Evolutionary conservation across 2,329 filamentous ascomycete species (phyloP).

Genomic region (Ascochyta rabiei): DNA sequence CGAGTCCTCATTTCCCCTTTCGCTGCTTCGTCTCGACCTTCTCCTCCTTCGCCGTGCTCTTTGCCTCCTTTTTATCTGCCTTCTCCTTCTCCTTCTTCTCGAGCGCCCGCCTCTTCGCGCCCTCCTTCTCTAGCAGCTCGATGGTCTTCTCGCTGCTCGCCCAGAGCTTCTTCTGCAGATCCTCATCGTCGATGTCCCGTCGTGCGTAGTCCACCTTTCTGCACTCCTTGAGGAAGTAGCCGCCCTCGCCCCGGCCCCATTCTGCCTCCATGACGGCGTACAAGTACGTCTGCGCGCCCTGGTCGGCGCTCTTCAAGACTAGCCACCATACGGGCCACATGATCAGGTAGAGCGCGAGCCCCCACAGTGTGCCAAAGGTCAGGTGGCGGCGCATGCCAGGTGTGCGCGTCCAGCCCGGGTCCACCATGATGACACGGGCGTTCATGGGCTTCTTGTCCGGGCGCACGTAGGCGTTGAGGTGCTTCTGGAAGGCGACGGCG

Average conservation of each 20-base stretch:
- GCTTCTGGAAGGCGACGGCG: slow-evolving; percentile 88
- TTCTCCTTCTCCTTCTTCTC: slow-evolving; percentile 60
- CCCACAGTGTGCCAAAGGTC: slow-evolving; percentile 81
- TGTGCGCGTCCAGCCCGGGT: slow-evolving; percentile 84
- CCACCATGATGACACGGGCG: slow-evolving; percentile 81
- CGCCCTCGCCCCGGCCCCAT: slow-evolving; percentile 69
- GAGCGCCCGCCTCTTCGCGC: slow-evolving; percentile 66
- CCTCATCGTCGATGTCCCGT: slow-evolving; percentile 77
- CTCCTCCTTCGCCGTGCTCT: slow-evolving; percentile 24
- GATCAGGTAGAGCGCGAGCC: slow-evolving; percentile 75
- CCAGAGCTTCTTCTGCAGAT: slow-evolving; percentile 84
- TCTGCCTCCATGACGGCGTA: slow-evolving; percentile 82
- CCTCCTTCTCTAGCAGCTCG: slow-evolving; percentile 79
- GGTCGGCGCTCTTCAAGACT: slow-evolving; percentile 79
- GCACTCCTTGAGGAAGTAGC: slow-evolving; percentile 87
- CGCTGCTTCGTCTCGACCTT: slow-evolving; percentile 33
- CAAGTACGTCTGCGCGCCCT: slow-evolving; percentile 86
- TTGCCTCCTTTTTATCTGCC: slow-evolving; percentile 38
- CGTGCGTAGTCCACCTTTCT: slow-evolving; percentile 73
- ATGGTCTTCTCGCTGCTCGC: slow-evolving; percentile 81
- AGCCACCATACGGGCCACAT: slow-evolving; percentile 86
- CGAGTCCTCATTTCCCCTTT: slow-evolving; percentile 20
- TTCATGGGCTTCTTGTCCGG: slow-evolving; percentile 85
- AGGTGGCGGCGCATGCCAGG: slow-evolving; percentile 88
- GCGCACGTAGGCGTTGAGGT: slow-evolving; percentile 81